Conservation (phyloP, 1,139 yeast species). For the Scheffersomyces titani region DNA sequence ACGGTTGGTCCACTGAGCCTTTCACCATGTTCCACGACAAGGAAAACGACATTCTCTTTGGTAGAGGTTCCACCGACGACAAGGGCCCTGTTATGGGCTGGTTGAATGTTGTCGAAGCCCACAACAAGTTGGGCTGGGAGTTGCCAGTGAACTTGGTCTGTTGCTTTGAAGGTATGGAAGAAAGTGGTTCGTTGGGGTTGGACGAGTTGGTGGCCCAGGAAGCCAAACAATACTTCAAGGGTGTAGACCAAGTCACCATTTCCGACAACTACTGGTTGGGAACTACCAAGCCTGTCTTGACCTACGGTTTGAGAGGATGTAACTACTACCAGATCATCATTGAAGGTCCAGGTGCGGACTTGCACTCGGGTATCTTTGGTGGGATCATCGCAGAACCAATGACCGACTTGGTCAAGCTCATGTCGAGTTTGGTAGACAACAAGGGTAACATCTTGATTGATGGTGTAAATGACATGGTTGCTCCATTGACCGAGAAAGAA, state of each 20-base stretch:
- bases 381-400: slow-evolving; percentile 97
- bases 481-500: slow-evolving; percentile 84
- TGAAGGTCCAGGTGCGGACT: slow-evolving; percentile 93
- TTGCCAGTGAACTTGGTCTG: slow-evolving; percentile 90
- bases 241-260: slow-evolving; percentile 92
- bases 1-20: slow-evolving; percentile 96
- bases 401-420: slow-evolving; percentile 82
- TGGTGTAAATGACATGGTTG: slow-evolving; percentile 92
- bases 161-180: slow-evolving; percentile 99
- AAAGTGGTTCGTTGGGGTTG: slow-evolving; percentile 90
- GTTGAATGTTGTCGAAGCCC: slow-evolving; percentile 93
- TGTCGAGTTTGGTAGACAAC: slow-evolving; percentile 75
- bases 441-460: slow-evolving; percentile 83
- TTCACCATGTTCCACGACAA: slow-evolving; percentile 64
- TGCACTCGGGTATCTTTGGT: slow-evolving; percentile 97
- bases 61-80: slow-evolving; percentile 96
- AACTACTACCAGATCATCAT: slow-evolving; percentile 84
- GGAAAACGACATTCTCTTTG: slow-evolving; percentile 67
- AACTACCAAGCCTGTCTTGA: slow-evolving; percentile 91
- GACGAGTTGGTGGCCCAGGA: slow-evolving; percentile 80
- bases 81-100: slow-evolving; percentile 98
- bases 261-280: slow-evolving; percentile 99
- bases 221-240: slow-evolving; percentile 76
- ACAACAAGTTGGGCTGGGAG: slow-evolving; percentile 77
- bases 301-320: slow-evolving; percentile 97